A percentile compares a stretch with the other conserved stretches of the same genome.
Evolutionary conservation across 1,139 yeast species (phyloP).

Genomic region (Scheffersomyces parashehatae): DNA sequence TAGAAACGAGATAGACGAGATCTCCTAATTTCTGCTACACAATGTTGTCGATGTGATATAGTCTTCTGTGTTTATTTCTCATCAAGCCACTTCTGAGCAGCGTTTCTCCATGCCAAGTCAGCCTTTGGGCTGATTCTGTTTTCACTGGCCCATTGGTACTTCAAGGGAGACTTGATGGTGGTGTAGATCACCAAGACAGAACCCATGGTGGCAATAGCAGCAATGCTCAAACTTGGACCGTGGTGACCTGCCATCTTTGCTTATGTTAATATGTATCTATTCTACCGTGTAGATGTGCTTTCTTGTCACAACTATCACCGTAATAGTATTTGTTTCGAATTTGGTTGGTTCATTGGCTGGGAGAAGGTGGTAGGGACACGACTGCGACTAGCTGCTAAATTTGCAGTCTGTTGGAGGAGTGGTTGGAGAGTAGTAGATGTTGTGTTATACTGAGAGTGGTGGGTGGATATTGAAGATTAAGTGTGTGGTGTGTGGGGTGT

Average conservation of each 20-base stretch:
- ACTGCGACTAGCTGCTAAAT: not conserved
- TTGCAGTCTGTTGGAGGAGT: not conserved
- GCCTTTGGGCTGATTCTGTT: constrained; percentile 51
- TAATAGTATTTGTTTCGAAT: constrained; percentile 3
- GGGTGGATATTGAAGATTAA: too few relatives aligned
- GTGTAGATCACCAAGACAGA: constrained; percentile 44
- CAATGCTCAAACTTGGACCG: constrained; percentile 42
- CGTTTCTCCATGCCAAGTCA: constrained; percentile 54
- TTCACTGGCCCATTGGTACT: constrained; percentile 44
- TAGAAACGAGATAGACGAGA: too few relatives aligned
- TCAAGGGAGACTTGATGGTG: constrained; percentile 45
- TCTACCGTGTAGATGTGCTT: not conserved
- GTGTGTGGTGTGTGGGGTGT: too few relatives aligned
- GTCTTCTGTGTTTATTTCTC: constrained; percentile 14
- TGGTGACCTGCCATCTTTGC: constrained; percentile 31
- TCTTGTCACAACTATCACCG: not conserved
- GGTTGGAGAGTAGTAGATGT: too few relatives aligned
- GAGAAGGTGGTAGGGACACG: constrained; percentile 4
- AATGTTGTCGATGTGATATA: too few relatives aligned
- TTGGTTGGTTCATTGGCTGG: constrained; percentile 10
- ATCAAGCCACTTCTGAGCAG: constrained; percentile 50
- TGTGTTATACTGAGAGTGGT: too few relatives aligned
- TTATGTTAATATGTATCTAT: constrained; percentile 4
- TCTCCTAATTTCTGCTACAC: too few relatives aligned
- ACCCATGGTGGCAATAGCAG: constrained; percentile 48